Conservation (phyloP, 306 rosid genomes). For the Lathyrus aphaca region DNA sequence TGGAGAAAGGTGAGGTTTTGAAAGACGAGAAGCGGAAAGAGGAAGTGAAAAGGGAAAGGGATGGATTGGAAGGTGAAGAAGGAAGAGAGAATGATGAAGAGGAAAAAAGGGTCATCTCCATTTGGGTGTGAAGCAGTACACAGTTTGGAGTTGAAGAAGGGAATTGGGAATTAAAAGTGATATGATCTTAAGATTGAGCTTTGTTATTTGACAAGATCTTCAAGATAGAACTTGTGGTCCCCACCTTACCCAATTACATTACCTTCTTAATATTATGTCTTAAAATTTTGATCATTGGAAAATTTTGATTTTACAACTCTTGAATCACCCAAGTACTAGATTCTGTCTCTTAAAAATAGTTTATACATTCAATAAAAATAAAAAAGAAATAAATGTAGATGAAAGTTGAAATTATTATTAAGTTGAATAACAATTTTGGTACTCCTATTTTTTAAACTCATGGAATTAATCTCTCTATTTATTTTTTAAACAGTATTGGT, state of each 20-base stretch:
- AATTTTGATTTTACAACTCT: background rate
- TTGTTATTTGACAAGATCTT: background rate
- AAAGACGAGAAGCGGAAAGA: slow-evolving; percentile 49
- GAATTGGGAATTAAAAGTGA: background rate
- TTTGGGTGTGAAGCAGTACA: background rate
- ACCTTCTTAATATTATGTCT: background rate
- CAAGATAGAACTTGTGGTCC: slow-evolving; percentile 30
- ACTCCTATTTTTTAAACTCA: no score
- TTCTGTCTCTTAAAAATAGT: background rate
- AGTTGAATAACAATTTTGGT: no score
- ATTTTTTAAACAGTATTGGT: no score
- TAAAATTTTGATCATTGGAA: background rate
- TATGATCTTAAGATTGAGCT: slow-evolving; percentile 15
- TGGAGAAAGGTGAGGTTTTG: slow-evolving; percentile 45
- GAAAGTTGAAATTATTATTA: no score
- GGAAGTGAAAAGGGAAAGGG: slow-evolving; percentile 7
- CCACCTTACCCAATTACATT: slow-evolving; percentile 25
- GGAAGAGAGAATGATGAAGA: slow-evolving; percentile 19
- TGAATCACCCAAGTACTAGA: background rate
- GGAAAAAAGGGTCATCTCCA: slow-evolving; percentile 35
- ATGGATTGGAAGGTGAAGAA: slow-evolving; percentile 7
- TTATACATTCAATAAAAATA: background rate
- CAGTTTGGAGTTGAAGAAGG: slow-evolving; percentile 4
- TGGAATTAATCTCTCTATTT: no score
- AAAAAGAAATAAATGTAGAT: background rate